Evolutionary conservation across 257 asterid species (phyloP).

Genomic region (Paulownia fortunei): DNA sequence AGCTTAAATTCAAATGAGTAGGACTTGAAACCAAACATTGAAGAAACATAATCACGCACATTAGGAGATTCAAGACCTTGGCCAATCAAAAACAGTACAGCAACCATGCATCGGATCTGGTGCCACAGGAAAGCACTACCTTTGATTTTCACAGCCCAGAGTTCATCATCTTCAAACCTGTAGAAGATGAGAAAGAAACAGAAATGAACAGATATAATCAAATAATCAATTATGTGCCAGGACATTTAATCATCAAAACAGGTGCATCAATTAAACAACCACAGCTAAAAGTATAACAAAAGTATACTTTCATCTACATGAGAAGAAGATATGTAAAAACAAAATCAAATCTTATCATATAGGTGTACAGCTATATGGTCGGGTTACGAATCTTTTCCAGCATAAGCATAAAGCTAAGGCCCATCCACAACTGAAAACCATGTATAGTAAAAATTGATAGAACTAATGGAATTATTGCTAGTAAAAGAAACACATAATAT

Average conservation of each 20-base stretch:
- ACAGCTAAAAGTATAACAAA: not conserved
- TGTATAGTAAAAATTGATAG: not conserved
- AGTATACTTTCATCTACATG: not conserved
- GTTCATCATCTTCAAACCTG: constrained; percentile 74
- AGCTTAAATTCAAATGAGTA: constrained; percentile 17
- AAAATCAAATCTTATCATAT: not conserved
- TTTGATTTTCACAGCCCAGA: constrained; percentile 77
- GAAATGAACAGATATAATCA: constrained; percentile 20
- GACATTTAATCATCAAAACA: constrained; percentile 14
- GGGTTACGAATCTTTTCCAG: not conserved
- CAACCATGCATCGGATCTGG: constrained; percentile 98
- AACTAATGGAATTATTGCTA: constrained; percentile 4
- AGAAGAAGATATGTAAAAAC: not conserved
- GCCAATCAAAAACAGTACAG: constrained; percentile 90
- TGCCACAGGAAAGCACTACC: constrained; percentile 99
- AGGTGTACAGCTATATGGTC: not conserved
- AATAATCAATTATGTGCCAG: constrained; percentile 1
- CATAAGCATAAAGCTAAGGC: not conserved
- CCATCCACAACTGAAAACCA: not conserved
- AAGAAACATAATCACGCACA: constrained; percentile 54
- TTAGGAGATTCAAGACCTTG: constrained; percentile 90
- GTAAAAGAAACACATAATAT: not conserved
- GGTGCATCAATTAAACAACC: constrained; percentile 16
- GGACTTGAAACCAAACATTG: constrained; percentile 24
- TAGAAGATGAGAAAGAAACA: constrained; percentile 31